Percentiles rank a stretch among this genome's conserved stretches.
Conservation (phyloP, 495 filamentous ascomycete species). For the Penicillium goetzii region DNA sequence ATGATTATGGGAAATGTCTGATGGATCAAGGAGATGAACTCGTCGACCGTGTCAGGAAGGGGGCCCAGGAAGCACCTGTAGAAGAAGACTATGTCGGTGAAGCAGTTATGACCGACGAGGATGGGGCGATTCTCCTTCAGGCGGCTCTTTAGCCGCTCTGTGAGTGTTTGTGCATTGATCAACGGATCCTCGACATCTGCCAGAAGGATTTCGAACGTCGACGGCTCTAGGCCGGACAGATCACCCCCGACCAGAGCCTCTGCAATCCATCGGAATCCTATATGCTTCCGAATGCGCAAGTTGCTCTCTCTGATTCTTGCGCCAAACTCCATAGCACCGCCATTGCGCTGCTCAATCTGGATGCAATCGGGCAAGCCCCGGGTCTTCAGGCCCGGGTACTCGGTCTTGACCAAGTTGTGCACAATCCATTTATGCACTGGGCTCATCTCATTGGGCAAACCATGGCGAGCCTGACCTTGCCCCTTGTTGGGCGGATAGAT, state of each 20-base stretch:
- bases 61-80: slow-evolving; percentile 69
- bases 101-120: slow-evolving; percentile 77
- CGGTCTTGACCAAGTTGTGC: slow-evolving; percentile 66
- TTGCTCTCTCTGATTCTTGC: slow-evolving; percentile 43
- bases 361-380: slow-evolving; percentile 53
- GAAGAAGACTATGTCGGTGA: slow-evolving; percentile 74
- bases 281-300: slow-evolving; percentile 49
- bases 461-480: not conserved
- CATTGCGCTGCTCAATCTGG: slow-evolving; percentile 54
- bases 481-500: slow-evolving; percentile 26
- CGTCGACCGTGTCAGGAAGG: slow-evolving; percentile 62
- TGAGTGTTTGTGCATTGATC: slow-evolving; percentile 30
- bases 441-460: slow-evolving; percentile 36
- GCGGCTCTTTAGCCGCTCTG: slow-evolving; percentile 32
- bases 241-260: slow-evolving; percentile 68
- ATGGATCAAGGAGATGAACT: slow-evolving; percentile 60
- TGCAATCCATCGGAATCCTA: slow-evolving; percentile 70
- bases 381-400: slow-evolving; percentile 61
- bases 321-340: slow-evolving; percentile 48
- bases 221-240: slow-evolving; percentile 52
- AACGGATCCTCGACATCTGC: slow-evolving; percentile 52
- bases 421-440: slow-evolving; percentile 66
- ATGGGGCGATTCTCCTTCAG: slow-evolving; percentile 55
- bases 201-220: slow-evolving; percentile 39
- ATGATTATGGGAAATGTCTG: slow-evolving; percentile 68